phyloP scores from a whole-genome alignment of 352 stramenopile genomes.

The Phytophthora hybrid region DNA sequence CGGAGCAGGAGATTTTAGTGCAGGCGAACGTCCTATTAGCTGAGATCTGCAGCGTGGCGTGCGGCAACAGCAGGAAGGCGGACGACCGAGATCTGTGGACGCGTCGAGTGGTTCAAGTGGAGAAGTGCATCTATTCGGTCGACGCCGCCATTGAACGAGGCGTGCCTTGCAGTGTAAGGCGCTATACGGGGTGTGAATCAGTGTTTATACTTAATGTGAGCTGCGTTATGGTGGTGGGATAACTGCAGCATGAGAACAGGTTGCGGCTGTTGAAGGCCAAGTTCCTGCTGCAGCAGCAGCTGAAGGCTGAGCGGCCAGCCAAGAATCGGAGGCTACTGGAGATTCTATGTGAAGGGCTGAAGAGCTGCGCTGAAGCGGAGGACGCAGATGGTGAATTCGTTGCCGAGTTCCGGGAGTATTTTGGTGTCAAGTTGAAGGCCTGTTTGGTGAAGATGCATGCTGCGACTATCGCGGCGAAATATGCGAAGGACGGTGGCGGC shows the following conservation, averaged over 20 bases:
- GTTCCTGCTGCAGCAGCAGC: slow-evolving; percentile 55
- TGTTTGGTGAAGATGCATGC: slow-evolving; percentile 66
- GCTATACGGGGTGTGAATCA: neutral
- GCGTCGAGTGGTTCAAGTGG: slow-evolving; percentile 55
- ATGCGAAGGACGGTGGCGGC: slow-evolving; percentile 17
- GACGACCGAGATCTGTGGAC: slow-evolving; percentile 60
- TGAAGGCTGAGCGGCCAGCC: slow-evolving; percentile 46
- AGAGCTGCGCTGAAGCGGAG: slow-evolving; percentile 33
- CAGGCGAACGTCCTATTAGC: slow-evolving; percentile 60
- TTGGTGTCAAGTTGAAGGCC: slow-evolving; percentile 58
- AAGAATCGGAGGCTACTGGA: slow-evolving; percentile 58
- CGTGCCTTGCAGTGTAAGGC: slow-evolving; percentile 30
- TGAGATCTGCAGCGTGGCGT: slow-evolving; percentile 62
- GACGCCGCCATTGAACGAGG: slow-evolving; percentile 31
- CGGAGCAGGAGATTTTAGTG: slow-evolving; percentile 36
- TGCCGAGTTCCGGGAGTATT: slow-evolving; percentile 52
- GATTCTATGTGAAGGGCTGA: slow-evolving; percentile 59
- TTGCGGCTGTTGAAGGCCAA: slow-evolving; percentile 64
- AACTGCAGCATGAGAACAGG: slow-evolving; percentile 45
- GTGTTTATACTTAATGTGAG: neutral
- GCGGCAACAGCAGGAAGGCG: slow-evolving; percentile 49
- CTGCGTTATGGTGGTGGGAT: slow-evolving; percentile 7
- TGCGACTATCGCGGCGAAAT: slow-evolving; percentile 43
- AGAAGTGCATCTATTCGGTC: slow-evolving; percentile 49
- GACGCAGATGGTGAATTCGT: slow-evolving; percentile 5